Conservation (phyloP, 1,139 yeast genomes). For the Yamadazyma dendronema region DNA sequence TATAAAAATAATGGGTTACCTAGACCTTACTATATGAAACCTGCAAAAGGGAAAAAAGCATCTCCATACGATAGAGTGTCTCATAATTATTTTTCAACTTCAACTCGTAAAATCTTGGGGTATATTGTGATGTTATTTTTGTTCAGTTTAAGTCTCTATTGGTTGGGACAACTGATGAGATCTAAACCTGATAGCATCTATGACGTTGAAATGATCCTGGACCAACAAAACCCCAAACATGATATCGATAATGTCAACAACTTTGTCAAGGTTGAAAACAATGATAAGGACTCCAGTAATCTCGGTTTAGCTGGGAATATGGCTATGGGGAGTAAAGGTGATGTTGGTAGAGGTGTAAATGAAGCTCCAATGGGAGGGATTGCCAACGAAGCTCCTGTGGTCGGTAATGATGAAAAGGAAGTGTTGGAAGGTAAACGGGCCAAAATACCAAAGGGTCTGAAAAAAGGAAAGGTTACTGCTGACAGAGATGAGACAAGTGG, state of each 20-base stretch:
- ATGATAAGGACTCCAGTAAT: constrained; percentile 31
- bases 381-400: constrained; percentile 48
- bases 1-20: constrained; percentile 46
- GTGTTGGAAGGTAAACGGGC: constrained; percentile 22
- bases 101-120: constrained; percentile 39
- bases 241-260: constrained; percentile 16
- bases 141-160: constrained; percentile 36
- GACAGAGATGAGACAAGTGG: not conserved
- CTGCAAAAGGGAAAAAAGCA: constrained; percentile 29
- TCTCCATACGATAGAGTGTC: constrained; percentile 39
- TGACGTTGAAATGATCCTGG: constrained; percentile 22
- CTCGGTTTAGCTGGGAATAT: constrained; percentile 41
- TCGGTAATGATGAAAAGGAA: constrained; percentile 41
- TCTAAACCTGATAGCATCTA: constrained; percentile 27
- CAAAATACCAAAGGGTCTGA: not conserved
- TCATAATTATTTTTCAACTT: constrained; percentile 32
- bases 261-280: constrained; percentile 24
- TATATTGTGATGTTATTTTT: constrained; percentile 36
- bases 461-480: not conserved
- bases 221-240: not conserved
- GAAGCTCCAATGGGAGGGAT: constrained; percentile 54
- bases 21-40: constrained; percentile 51
- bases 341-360: constrained; percentile 40
- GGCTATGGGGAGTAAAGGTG: constrained; percentile 44
- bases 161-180: constrained; percentile 39